phyloP scores from a whole-genome alignment of 2,329 filamentous ascomycete genomes.

The Calonectria ilicicola region DNA sequence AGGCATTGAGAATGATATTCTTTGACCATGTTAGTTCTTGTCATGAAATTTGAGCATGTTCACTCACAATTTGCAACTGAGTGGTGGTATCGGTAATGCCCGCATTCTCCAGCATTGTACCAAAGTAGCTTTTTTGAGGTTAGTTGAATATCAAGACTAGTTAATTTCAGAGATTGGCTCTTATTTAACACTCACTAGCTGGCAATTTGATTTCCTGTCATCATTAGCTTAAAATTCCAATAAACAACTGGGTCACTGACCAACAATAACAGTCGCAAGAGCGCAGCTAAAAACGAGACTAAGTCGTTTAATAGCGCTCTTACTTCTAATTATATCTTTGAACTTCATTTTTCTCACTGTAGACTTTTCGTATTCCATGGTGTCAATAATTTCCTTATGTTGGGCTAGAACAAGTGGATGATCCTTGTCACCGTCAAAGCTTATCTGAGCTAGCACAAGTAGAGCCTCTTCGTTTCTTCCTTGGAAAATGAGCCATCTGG shows the following conservation, averaged over 20 bases:
- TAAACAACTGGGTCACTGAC: background rate
- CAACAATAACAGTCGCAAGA: background rate
- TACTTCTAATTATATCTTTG: background rate
- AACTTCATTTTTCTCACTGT: background rate
- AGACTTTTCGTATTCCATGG: conserved; percentile 29
- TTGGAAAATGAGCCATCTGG: conserved; percentile 58
- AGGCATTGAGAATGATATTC: conserved; percentile 64
- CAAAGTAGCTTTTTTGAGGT: conserved; percentile 52
- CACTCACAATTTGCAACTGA: conserved; percentile 55
- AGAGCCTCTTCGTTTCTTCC: conserved; percentile 55
- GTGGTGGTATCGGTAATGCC: conserved; percentile 56
- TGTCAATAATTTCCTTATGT: conserved; percentile 55
- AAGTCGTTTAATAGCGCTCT: background rate
- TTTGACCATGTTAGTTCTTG: background rate
- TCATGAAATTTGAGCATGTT: background rate
- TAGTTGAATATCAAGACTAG: conserved; percentile 45
- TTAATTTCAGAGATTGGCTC: background rate
- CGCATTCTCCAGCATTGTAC: conserved; percentile 56
- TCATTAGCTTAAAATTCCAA: background rate
- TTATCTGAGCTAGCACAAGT: conserved; percentile 54
- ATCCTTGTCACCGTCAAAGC: conserved; percentile 54
- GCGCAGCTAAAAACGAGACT: background rate
- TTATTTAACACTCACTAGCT: background rate
- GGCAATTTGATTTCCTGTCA: background rate
- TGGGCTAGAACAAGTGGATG: conserved; percentile 41